These are phyloP conservation scores for Lotus japonicus DNA, from an alignment of 306 rosid genomes.

Conservation along the genomic window DNA sequence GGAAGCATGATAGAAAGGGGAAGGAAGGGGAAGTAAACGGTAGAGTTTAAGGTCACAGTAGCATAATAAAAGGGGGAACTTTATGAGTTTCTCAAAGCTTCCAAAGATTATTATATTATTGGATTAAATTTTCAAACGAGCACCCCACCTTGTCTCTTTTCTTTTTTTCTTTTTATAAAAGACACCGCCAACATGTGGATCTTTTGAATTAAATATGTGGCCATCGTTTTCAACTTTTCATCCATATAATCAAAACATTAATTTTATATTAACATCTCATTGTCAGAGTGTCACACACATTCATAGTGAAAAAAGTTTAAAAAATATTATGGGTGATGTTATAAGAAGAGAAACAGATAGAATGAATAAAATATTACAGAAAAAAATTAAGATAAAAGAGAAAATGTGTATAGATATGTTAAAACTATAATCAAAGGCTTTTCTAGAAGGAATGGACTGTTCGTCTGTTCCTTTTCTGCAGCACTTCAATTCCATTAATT, in stretches of 20 bases:
- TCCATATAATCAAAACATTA: neutral
- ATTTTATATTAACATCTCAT: too few species aligned
- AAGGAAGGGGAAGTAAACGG: neutral
- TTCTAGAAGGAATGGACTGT: slow-evolving; percentile 17
- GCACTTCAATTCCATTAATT: neutral
- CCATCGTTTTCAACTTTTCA: slow-evolving; percentile 4
- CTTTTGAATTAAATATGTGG: slow-evolving; percentile 7
- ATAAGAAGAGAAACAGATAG: too few species aligned
- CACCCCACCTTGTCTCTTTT: slow-evolving; percentile 1
- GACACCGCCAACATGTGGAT: neutral
- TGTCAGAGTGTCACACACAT: too few species aligned
- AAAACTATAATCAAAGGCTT: too few species aligned
- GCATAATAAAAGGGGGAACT: slow-evolving; percentile 17
- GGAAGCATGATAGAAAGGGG: neutral
- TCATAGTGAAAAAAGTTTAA: too few species aligned
- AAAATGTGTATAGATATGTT: too few species aligned
- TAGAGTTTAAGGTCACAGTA: neutral
- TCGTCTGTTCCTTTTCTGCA: neutral
- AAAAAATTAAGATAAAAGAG: too few species aligned
- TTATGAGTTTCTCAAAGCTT: slow-evolving; percentile 23
- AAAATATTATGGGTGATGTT: too few species aligned
- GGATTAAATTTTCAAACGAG: neutral
- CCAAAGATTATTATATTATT: neutral
- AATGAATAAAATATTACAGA: too few species aligned
- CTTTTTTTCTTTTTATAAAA: neutral